Base-by-base conservation (phyloP, 2,329 filamentous ascomycete genomes). In the Cercospora zeina region DNA sequence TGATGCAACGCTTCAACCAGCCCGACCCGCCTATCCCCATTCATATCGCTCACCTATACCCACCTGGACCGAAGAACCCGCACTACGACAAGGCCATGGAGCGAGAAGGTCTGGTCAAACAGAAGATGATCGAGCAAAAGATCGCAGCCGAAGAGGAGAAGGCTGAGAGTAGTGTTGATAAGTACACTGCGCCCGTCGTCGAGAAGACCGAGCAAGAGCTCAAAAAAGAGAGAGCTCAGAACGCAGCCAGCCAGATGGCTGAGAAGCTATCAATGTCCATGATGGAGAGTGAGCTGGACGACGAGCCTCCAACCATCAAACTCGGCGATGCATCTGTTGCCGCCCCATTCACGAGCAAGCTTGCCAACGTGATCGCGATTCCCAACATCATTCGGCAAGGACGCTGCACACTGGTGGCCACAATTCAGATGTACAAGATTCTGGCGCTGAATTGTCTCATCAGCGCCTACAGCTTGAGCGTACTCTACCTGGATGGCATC, bases 391-490 rank as follows among this genome's bases (percentile, higher is more conserved):
- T 99, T 72, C 90, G 95, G 62, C 95, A 99, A 80, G 95, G 95
- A 62, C 90, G 95, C 65, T 99, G 95, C 81, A 99, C 95, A 7
- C 86, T 99, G 19, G 95, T 99, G 59, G 95, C 95, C 33, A 99
- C 95, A 0, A 97, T 99, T 68, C 95, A 99, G 81, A 99, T 99
- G 93, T 99, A 99, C 87, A 99, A 74, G 84, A 99, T 99, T 71
- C 85, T 99, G 56, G 95, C 95, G 7, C 82, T 99, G 63, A 99
- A 99, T 82, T 99, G 95, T 76, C 82, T 99, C 70, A 99, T 99
- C 75, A 96, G 91, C 70, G 95, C 95, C 37, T 99, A 99, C 85
- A 96, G 91, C 77, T 79, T 99, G 74, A 96, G 90, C 76, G 95
- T 99, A 16, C 83, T 99, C 62, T 99, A 99, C 74, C 85, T 99